Percentiles rank a stretch among this genome's conserved stretches.
Evolutionary conservation across 805 yeast species (phyloP).

Genomic region (Debaryomyces hansenii): DNA sequence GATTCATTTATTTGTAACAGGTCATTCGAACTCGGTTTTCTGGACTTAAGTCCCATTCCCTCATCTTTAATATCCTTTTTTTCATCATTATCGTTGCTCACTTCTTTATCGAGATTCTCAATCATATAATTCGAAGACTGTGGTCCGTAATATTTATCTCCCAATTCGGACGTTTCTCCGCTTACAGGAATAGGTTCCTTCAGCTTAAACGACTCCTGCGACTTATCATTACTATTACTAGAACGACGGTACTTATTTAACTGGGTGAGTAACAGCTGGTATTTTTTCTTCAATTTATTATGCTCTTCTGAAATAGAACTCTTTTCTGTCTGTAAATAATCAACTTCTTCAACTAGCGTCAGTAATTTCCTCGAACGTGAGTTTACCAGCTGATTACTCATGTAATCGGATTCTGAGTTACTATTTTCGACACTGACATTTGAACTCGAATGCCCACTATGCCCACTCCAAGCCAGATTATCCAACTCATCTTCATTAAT

Average conservation of each 20-base stretch:
- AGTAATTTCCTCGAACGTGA: not conserved
- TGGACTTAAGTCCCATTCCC: not conserved
- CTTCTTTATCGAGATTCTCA: constrained; percentile 13
- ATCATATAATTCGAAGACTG: constrained; percentile 51
- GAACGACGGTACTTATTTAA: constrained; percentile 2
- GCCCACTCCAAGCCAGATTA: not conserved
- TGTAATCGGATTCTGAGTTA: not conserved
- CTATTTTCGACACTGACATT: not conserved
- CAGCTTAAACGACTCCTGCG: not conserved
- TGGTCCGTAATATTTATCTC: constrained; percentile 52
- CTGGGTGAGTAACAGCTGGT: constrained; percentile 9
- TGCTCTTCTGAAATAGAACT: constrained; percentile 18
- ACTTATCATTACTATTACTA: not conserved
- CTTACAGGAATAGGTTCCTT: constrained; percentile 16
- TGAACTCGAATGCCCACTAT: not conserved
- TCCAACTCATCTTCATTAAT: constrained; percentile 22
- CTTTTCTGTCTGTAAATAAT: constrained; percentile 20
- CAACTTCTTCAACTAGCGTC: constrained; percentile 15
- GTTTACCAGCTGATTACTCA: not conserved
- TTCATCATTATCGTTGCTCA: not conserved
- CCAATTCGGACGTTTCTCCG: constrained; percentile 40
- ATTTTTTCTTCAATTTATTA: constrained; percentile 13
- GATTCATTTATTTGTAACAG: not conserved
- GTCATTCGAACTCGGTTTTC: too few species aligned
- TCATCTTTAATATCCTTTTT: not conserved